Evolutionary conservation across 805 yeast genomes (phyloP).

Genomic region (Kuraishia molischiana): DNA sequence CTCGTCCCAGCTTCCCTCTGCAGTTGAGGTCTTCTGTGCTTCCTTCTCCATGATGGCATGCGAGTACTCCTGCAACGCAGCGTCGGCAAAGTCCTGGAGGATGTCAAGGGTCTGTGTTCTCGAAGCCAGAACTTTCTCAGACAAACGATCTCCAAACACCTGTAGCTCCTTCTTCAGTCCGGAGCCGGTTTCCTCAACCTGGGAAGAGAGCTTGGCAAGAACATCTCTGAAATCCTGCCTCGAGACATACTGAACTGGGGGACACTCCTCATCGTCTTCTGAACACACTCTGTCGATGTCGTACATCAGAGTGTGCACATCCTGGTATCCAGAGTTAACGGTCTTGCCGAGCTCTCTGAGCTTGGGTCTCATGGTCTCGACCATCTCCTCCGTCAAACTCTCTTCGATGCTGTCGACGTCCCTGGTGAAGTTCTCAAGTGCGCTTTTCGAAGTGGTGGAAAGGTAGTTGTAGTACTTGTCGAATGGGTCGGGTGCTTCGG

Average conservation of each 20-base stretch:
- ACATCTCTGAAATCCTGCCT: conserved; percentile 38
- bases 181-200: conserved; percentile 20
- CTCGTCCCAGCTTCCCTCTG: conserved; percentile 34
- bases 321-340: conserved; percentile 16
- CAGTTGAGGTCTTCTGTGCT: conserved; percentile 6
- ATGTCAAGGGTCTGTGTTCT: conserved; percentile 47
- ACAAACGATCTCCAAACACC: conserved; percentile 19
- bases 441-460: conserved; percentile 25
- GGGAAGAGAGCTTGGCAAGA: conserved; percentile 21
- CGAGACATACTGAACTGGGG: conserved; percentile 22
- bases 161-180: conserved; percentile 21
- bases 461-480: conserved; percentile 20
- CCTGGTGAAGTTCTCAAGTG: conserved; percentile 25
- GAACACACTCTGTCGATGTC: conserved; percentile 13
- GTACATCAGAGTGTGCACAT: conserved; percentile 14
- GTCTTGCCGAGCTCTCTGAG: conserved; percentile 21
- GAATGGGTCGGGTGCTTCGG: not conserved
- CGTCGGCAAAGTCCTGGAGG: conserved; percentile 66
- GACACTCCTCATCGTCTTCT: conserved; percentile 1
- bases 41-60: conserved; percentile 33
- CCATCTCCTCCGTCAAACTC: conserved; percentile 15
- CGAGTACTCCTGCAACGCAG: conserved; percentile 55
- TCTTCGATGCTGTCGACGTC: conserved; percentile 23
- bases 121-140: conserved; percentile 17
- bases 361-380: conserved; percentile 21